Evolutionary conservation across 768 basidiomycete species (phyloP).

Genomic region (Suillus sp.): DNA sequence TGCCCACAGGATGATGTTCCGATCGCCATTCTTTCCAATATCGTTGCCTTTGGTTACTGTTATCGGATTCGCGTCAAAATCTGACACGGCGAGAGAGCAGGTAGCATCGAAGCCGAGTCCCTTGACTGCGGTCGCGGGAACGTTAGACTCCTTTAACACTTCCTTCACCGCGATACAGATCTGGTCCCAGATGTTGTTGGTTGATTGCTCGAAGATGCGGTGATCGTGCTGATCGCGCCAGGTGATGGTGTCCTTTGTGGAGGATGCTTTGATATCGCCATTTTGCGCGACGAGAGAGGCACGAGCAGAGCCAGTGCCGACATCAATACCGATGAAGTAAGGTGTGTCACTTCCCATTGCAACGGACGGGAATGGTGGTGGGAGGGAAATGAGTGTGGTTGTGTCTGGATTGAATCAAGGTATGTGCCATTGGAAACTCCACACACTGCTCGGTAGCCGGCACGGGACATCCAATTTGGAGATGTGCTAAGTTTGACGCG

Average conservation of each 20-base stretch:
- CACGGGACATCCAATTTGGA: not conserved
- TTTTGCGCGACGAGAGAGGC: constrained; percentile 74
- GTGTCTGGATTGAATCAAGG: not conserved
- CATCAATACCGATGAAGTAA: constrained; percentile 78
- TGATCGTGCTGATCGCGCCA: constrained; percentile 85
- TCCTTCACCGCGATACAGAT: constrained; percentile 63
- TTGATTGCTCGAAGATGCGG: constrained; percentile 96
- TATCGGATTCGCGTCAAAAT: constrained; percentile 72
- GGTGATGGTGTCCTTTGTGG: constrained; percentile 80
- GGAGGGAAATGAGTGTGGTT: not conserved
- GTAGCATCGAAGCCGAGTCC: constrained; percentile 97
- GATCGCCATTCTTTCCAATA: constrained; percentile 67
- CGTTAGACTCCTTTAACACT: constrained; percentile 59
- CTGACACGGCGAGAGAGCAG: constrained; percentile 89
- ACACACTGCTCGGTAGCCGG: not conserved
- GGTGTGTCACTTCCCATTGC: constrained; percentile 39
- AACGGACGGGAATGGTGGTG: not conserved
- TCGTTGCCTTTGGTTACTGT: constrained; percentile 68
- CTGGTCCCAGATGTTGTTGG: constrained; percentile 80
- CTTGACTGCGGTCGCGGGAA: constrained; percentile 65
- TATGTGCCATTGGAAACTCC: not conserved
- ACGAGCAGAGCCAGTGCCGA: constrained; percentile 93
- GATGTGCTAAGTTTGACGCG: not conserved
- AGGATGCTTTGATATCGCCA: constrained; percentile 77
- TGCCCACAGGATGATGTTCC: constrained; percentile 94